Evolutionary conservation across 2,329 filamentous ascomycete species (phyloP).

Genomic region (Cladophialophora yegresii): DNA sequence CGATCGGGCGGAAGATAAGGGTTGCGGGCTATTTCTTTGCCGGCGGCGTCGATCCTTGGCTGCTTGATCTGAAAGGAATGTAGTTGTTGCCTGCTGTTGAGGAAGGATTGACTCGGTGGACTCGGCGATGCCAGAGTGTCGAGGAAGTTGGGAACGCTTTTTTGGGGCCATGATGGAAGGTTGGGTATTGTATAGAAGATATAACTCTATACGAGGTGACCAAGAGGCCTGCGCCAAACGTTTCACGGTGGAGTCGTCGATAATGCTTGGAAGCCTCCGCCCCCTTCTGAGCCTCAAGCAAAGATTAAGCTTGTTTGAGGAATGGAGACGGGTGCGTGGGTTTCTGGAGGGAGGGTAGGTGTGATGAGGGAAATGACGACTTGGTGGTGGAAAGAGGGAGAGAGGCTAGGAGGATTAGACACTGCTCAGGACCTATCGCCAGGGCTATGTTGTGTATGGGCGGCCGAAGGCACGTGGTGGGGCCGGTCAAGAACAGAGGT

Average conservation of each 20-base stretch:
- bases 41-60: slow-evolving; percentile 23
- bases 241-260: slow-evolving; percentile 34
- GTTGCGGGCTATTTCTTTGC: slow-evolving; percentile 24
- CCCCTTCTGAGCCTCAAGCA: slow-evolving; percentile 38
- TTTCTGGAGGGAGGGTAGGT: slow-evolving; percentile 27
- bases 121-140: slow-evolving; percentile 28
- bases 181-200: slow-evolving; percentile 33
- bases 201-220: slow-evolving; percentile 35
- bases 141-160: slow-evolving; percentile 33
- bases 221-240: slow-evolving; percentile 32
- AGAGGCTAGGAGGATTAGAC: slow-evolving; percentile 30
- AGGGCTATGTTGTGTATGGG: slow-evolving; percentile 30
- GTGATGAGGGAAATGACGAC: slow-evolving; percentile 37
- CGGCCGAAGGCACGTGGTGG: slow-evolving; percentile 31
- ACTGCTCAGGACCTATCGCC: slow-evolving; percentile 26
- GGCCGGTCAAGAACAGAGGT: slow-evolving; percentile 16
- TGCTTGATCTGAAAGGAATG: slow-evolving; percentile 26
- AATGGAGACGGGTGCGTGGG: slow-evolving; percentile 34
- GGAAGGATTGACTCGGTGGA: slow-evolving; percentile 23
- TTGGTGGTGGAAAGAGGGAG: slow-evolving; percentile 32
- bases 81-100: slow-evolving; percentile 22
- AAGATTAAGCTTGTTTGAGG: slow-evolving; percentile 37
- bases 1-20: slow-evolving; percentile 23
- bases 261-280: slow-evolving; percentile 37
- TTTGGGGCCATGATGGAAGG: slow-evolving; percentile 34